Evolutionary conservation across 306 rosid species (phyloP), one percentile per base, ranked within the genome.

Genomic region (Vigna hirtella): DNA sequence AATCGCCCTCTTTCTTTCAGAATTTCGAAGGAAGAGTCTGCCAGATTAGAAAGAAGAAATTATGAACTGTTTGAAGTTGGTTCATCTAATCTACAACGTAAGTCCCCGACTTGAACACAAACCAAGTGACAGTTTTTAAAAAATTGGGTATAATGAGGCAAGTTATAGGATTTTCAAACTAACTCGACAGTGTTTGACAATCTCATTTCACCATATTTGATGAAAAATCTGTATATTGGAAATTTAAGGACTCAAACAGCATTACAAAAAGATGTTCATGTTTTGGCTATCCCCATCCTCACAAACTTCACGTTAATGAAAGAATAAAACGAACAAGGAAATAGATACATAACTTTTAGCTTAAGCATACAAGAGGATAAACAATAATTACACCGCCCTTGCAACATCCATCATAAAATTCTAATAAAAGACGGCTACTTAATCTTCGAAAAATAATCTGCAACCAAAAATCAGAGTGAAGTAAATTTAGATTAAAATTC

Each of bases 61-160:
- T 76, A 53, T 20, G 18, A 53, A 66, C 66, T 26, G 53, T 11
- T 15, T 65, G 38, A 65, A 15, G 80, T 76, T 52, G 49, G 24
- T 26, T 64, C 20, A 42, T 7, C n/a, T 49, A 49, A 75, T 75
- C 61, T 34, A 62, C n/a, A 63, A n/a, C 13, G 8, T 16, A 15
- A 38, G 24, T 55, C 67, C 55, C 55, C 49, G 40, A 62, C 48
- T n/a, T 63, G 8, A 32, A 36, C 8, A 1, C 7, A 34, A 36
- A 36, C 18, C 22, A 34, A 34, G 38, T 36, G 16, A 32, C n/a
- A 32, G 2, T 13, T 24, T 56, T 43, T 42, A 30, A 24, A 76
- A 15, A 1, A 18, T 34, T 20, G 9, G 47, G 18, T 51, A 49
- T 50, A 34, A 49, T 26, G 51, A 76, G 38, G 38, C 30, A 22